These are phyloP conservation scores for Scheffersomyces quercinus DNA, from an alignment of 1,139 yeast genomes.

Conservation along the genomic window DNA sequence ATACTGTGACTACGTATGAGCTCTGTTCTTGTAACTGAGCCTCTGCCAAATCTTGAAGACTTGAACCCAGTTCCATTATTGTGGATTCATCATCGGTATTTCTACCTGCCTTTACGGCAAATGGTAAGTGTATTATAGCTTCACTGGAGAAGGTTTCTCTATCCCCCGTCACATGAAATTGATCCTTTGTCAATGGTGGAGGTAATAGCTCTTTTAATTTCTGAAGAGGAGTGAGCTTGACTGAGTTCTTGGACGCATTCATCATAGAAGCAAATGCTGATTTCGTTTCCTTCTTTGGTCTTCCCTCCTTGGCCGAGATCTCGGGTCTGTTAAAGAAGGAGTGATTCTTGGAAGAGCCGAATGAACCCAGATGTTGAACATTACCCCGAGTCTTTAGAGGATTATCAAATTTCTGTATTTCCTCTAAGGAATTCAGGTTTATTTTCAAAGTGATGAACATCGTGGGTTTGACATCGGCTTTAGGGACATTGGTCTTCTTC, in stretches of 20 bases:
- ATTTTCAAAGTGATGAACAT: conserved; percentile 29
- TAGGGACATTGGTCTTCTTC: conserved; percentile 3
- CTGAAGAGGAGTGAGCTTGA: conserved; percentile 17
- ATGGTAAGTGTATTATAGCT: background rate
- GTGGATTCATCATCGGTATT: background rate
- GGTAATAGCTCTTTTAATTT: conserved; percentile 20
- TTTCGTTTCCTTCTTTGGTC: conserved; percentile 4
- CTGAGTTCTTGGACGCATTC: conserved; percentile 19
- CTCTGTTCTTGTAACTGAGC: background rate
- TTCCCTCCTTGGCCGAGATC: background rate
- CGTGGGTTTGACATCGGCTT: conserved; percentile 7
- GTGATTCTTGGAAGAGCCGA: background rate
- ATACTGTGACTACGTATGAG: background rate
- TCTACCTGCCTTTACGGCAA: background rate
- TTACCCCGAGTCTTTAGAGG: conserved; percentile 34
- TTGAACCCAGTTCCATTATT: too few species aligned
- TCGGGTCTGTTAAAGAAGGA: background rate
- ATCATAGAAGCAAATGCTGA: conserved; percentile 15
- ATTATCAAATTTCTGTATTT: conserved; percentile 27
- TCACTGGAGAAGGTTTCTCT: background rate
- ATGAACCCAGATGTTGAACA: background rate
- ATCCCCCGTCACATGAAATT: conserved; percentile 16
- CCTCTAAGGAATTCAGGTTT: conserved; percentile 23
- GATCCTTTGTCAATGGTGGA: conserved; percentile 11
- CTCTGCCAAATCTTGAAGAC: background rate